Evolutionary conservation across 352 stramenopile genomes (phyloP).

Genomic region (Phytophthora crassamura): DNA sequence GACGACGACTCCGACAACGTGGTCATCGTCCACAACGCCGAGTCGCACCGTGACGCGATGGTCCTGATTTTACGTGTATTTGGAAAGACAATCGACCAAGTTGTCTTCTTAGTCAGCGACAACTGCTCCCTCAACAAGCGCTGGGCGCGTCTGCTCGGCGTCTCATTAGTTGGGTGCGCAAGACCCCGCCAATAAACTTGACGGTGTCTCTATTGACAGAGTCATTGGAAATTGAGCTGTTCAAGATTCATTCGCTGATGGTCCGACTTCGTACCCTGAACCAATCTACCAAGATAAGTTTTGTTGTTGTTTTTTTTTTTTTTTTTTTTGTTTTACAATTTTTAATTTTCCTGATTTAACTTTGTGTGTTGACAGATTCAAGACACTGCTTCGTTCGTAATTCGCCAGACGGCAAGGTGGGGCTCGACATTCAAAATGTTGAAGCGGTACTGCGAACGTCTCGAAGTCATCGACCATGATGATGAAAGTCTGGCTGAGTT

Average conservation of each 20-base stretch:
- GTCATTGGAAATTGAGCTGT: neutral
- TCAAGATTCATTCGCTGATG: conserved; percentile 10
- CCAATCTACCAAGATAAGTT: conserved; percentile 6
- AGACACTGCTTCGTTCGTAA: neutral
- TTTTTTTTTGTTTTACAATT: no score
- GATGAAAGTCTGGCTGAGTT: conserved; percentile 14
- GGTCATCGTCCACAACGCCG: conserved; percentile 6
- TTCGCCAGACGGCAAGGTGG: conserved; percentile 7
- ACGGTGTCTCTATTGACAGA: conserved; percentile 3
- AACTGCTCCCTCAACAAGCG: conserved; percentile 11
- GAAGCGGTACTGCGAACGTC: conserved; percentile 2
- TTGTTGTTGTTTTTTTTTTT: neutral
- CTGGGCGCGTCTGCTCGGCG: neutral
- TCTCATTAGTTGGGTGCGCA: conserved; percentile 8
- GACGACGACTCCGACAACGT: neutral
- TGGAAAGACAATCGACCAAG: conserved; percentile 16
- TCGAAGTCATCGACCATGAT: conserved; percentile 15
- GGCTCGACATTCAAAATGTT: conserved; percentile 18
- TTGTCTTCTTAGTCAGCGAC: conserved; percentile 17
- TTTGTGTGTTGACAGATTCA: conserved; percentile 3
- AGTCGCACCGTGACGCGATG: conserved; percentile 3
- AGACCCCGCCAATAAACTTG: conserved; percentile 14
- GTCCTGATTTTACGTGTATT: conserved; percentile 4
- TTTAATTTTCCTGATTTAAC: neutral
- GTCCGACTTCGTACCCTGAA: conserved; percentile 11